Conservation (phyloP, 306 rosid genomes). For the Sicyos edulis region DNA sequence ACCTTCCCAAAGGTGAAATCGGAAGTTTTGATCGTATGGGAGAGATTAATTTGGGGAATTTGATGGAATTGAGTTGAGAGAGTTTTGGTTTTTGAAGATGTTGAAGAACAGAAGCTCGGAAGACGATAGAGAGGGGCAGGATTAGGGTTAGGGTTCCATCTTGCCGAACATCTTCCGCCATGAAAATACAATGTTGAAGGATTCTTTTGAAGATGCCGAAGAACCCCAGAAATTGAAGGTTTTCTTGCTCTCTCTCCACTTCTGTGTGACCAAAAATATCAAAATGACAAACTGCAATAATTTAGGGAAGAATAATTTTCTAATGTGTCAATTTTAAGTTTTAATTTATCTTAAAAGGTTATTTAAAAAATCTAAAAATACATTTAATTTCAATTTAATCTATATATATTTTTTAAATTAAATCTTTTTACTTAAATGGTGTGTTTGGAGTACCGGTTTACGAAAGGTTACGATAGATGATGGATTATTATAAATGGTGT, state of each 20-base stretch:
- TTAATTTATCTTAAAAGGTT: too few relatives aligned
- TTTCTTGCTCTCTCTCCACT: constrained; percentile 19
- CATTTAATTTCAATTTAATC: too few relatives aligned
- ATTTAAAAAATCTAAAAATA: too few relatives aligned
- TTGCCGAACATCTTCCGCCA: constrained; percentile 25
- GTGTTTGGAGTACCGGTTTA: too few relatives aligned
- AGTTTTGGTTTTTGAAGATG: constrained; percentile 15
- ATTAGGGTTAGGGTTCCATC: constrained; percentile 23
- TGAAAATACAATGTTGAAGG: constrained; percentile 17
- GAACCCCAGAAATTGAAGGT: constrained; percentile 20
- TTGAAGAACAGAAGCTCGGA: constrained; percentile 23
- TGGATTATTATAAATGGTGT: too few relatives aligned
- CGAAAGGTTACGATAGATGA: too few relatives aligned
- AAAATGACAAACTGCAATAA: background rate
- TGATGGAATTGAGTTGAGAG: background rate
- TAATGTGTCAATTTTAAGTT: too few relatives aligned
- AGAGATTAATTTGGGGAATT: background rate
- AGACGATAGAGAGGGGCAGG: constrained; percentile 20
- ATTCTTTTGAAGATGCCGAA: constrained; percentile 18
- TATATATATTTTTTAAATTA: too few relatives aligned
- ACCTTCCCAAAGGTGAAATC: constrained; percentile 21
- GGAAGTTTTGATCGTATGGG: too few relatives aligned
- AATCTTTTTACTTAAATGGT: too few relatives aligned
- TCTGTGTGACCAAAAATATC: background rate
- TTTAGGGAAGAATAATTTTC: background rate